Evolutionary conservation across 139 green algal species (phyloP), one percentile per base, ranked within the genome.

Genomic region (Ostreobium quekettii): DNA sequence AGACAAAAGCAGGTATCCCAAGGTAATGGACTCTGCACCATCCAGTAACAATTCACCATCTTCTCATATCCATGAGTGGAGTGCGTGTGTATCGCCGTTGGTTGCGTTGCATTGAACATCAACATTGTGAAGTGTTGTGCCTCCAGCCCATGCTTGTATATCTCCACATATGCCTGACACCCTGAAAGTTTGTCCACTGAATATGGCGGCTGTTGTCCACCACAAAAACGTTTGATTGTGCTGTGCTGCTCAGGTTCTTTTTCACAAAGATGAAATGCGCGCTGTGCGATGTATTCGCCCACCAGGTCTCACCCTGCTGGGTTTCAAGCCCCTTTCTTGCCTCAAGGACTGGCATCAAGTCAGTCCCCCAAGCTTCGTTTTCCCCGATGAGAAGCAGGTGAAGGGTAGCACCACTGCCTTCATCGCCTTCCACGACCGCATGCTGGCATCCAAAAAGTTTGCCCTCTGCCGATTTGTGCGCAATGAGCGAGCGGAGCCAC

Each of bases 311-410:
- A 39, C 30, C 31, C 65, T 91, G 66, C 70, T 91, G 57, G 85
- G 85, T 26, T 91, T 91, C 83, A 91, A 90, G 71, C 75, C 79
- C 19, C 11, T 64, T 5, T 30, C 33, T 7, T 72, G 48, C 64
- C 71, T 91, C 26, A 74, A 74, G 38, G 42, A 74, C 4, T 64
- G 80, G 42, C 83, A 91, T 73, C 77, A 89, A 49, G 28, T 82
- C 24, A 67, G 67, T 24, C 71, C 72, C 26, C 5, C 67, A 38
- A 65, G 38, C 5, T 92, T 92, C 56, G 29, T 92, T n/a, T 91
- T 83, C 60, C 86, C 86, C 22, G 79, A 90, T 39, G 86, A 93
- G 59, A 31, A 60, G 31, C 36, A 53, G 15, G 49, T 69, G 42
- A 22, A 68, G 0, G 83, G 83, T 60, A 82, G 72, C 74, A 79